These are phyloP conservation scores for Cryptococcus sp. DNA, from an alignment of 1,284 basidiomycete genomes.

Conservation along the genomic window DNA sequence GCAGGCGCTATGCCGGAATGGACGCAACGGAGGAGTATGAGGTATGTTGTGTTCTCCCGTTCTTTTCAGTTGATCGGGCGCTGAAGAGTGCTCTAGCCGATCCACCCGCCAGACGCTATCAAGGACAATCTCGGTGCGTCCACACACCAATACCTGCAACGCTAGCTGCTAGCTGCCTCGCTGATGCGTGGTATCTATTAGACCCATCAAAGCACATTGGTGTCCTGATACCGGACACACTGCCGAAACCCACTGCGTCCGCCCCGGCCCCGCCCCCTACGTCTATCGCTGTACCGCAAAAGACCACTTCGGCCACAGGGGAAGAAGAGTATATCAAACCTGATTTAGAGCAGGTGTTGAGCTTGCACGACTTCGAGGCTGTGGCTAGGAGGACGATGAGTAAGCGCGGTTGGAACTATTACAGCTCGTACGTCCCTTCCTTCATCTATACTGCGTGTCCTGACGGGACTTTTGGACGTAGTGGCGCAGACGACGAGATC, in stretches of 20 bases:
- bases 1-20: constrained; percentile 67
- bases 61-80: background rate
- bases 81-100: constrained; percentile 54
- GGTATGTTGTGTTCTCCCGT: constrained; percentile 17
- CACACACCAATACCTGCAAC: background rate
- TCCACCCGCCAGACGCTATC: constrained; percentile 85
- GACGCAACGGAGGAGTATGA: constrained; percentile 80
- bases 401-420: constrained; percentile 86
- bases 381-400: constrained; percentile 73
- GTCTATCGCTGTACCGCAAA: constrained; percentile 56
- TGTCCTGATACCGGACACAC: constrained; percentile 64
- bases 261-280: constrained; percentile 29
- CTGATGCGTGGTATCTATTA: constrained; percentile 5
- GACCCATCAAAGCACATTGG: constrained; percentile 58
- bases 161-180: background rate
- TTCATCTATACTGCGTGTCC: background rate
- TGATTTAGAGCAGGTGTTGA: constrained; percentile 73
- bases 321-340: constrained; percentile 57
- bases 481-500: constrained; percentile 82
- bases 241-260: constrained; percentile 26
- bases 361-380: constrained; percentile 88
- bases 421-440: constrained; percentile 59
- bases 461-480: constrained; percentile 16
- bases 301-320: constrained; percentile 15
- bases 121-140: constrained; percentile 71